Evolutionary conservation across 257 asterid species (phyloP), one percentile per base, ranked within the genome.

Genomic region (Nicotiana tomentosiformis): DNA sequence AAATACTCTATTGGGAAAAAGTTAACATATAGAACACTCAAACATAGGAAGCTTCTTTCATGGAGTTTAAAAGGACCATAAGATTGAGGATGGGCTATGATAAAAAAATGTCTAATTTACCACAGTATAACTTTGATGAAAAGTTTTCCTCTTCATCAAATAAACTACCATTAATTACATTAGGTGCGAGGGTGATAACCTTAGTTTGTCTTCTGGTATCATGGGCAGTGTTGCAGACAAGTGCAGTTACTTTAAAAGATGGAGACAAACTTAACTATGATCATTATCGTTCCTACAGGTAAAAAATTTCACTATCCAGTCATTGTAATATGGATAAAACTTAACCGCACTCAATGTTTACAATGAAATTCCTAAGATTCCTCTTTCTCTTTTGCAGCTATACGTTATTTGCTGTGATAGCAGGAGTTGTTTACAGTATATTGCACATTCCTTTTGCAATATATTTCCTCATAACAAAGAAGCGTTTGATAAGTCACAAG

Each of bases 381-480:
- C 6, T 9, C 6, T 35, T 16, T 18, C 12, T 0, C 0, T 61
- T 56, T 69, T 70, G 43, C 82, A 83, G 85, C 37, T 83, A 83
- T 29, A 51, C 61, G 66, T 29, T 78, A 26, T 49, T 65, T 68
- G 37, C 32, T 60, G 64, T 74, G 67, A 60, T 74, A n/a, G 49
- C 43, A 39, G 86, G 84, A 79, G 0, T 66, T 10, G 17, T 9
- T 0, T 84, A 79, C 83, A 79, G 26, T 58, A 0, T 58, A 9
- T 46, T 78, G 66, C 86, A 79, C 23, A 58, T 69, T 64, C 84
- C 84, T 3, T 70, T 79, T 30, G 83, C 86, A 67, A 20, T 68
- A 17, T 84, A 78, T 78, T 68, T 35, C 12, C 20, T 79, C 11
- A 57, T 66, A 60, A 66, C 60, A 30, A 46, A 35, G 20, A 84